These are phyloP conservation scores for Talaromyces marneffei DNA, from an alignment of 2,329 filamentous ascomycete species.

Conservation along the genomic window DNA sequence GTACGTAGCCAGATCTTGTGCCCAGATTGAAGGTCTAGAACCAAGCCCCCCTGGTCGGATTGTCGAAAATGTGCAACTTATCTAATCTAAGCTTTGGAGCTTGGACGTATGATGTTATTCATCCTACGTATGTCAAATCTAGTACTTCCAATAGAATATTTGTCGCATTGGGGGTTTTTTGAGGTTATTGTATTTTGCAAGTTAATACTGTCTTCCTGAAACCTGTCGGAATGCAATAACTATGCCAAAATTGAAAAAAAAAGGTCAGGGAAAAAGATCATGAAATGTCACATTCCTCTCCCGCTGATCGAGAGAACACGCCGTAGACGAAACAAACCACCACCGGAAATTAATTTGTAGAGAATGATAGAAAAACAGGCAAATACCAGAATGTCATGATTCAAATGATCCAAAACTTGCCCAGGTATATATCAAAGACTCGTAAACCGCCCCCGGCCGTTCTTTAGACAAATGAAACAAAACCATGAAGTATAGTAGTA, in stretches of 20 bases:
- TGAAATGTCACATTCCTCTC: neutral
- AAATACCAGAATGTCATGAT: slow-evolving; percentile 1
- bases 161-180: neutral
- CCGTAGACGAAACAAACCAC: neutral
- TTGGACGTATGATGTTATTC: neutral
- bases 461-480: neutral
- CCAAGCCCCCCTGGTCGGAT: neutral
- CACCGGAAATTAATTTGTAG: neutral
- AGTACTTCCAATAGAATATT: neutral
- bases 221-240: neutral
- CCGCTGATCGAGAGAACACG: neutral
- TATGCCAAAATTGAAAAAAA: neutral
- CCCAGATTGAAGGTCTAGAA: neutral
- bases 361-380: neutral
- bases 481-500: neutral
- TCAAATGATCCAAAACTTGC: neutral
- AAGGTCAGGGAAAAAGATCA: neutral
- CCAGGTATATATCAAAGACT: slow-evolving; percentile 4
- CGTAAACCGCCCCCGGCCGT: neutral
- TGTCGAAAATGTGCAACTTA: neutral
- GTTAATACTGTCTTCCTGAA: neutral
- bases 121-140: neutral
- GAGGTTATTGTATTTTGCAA: neutral
- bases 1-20: neutral
- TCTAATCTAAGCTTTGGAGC: slow-evolving; percentile 4